phyloP scores from a whole-genome alignment of 2,329 filamentous ascomycete species.

The Monosporascus sp. region DNA sequence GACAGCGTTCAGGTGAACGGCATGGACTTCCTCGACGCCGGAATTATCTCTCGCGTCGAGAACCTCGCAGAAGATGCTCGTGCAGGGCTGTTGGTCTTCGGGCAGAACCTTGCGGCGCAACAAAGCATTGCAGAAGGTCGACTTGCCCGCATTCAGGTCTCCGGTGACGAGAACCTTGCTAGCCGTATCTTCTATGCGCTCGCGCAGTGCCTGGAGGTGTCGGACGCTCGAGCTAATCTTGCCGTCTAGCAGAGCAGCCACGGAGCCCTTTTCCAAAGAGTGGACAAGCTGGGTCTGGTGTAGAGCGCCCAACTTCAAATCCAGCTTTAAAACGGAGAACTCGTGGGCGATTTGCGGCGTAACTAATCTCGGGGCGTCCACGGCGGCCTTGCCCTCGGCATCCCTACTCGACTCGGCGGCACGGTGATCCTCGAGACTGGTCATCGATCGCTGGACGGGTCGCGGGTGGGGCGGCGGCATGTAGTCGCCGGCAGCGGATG shows the following conservation, averaged over 20 bases:
- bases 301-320: slow-evolving; percentile 81
- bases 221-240: slow-evolving; percentile 93
- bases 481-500: slow-evolving; percentile 51
- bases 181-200: slow-evolving; percentile 93
- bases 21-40: slow-evolving; percentile 90
- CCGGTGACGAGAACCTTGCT: slow-evolving; percentile 96
- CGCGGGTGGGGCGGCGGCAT: slow-evolving; percentile 38
- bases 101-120: slow-evolving; percentile 87
- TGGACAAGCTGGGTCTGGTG: slow-evolving; percentile 90
- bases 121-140: slow-evolving; percentile 97
- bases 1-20: slow-evolving; percentile 71
- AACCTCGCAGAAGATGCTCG: slow-evolving; percentile 97
- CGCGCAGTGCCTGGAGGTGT: slow-evolving; percentile 78
- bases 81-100: slow-evolving; percentile 97
- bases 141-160: slow-evolving; percentile 95
- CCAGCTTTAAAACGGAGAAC: slow-evolving; percentile 91
- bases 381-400: slow-evolving; percentile 54
- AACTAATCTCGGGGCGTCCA: slow-evolving; percentile 73
- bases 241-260: slow-evolving; percentile 85
- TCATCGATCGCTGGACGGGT: slow-evolving; percentile 64
- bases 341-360: slow-evolving; percentile 92
- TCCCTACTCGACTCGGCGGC: slow-evolving; percentile 68
- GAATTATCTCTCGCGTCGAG: slow-evolving; percentile 87
- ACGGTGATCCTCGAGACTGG: slow-evolving; percentile 57
- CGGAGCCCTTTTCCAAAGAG: slow-evolving; percentile 85